Conservation (phyloP, 768 basidiomycete genomes). For the Leccinum fibrillosum region DNA sequence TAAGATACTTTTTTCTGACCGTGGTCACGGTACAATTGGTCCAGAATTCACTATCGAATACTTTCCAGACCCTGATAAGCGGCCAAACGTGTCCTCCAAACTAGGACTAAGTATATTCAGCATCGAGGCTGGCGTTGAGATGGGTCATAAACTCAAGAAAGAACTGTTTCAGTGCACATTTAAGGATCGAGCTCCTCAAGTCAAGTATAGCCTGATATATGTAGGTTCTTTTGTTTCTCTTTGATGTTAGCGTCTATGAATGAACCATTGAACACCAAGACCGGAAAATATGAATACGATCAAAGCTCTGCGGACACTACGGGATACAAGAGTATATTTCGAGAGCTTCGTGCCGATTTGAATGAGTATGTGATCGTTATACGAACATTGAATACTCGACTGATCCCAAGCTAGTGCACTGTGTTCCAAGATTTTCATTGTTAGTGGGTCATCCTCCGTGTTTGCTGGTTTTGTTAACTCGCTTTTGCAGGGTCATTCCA, state of each 20-base stretch:
- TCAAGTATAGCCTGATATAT: conserved; percentile 11
- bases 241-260: neutral
- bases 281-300: conserved; percentile 8
- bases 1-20: neutral
- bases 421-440: conserved; percentile 77
- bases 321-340: neutral
- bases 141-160: neutral
- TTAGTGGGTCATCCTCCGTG: conserved; percentile 32
- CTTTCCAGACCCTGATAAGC: neutral
- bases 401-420: conserved; percentile 43
- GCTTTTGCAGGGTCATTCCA: conserved; percentile 8
- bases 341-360: conserved; percentile 10
- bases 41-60: neutral
- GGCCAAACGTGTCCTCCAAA: neutral
- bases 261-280: neutral
- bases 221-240: neutral
- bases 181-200: neutral
- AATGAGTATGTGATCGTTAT: conserved; percentile 7
- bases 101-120: conserved; percentile 29
- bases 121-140: conserved; percentile 5
- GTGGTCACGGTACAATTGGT: neutral
- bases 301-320: neutral
- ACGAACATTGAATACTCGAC: neutral
- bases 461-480: neutral
- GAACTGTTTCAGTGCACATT: neutral